Evolutionary conservation across 768 basidiomycete species (phyloP), one percentile per base, ranked within the genome.

Genomic region (Pleurotus tuoliensis): DNA sequence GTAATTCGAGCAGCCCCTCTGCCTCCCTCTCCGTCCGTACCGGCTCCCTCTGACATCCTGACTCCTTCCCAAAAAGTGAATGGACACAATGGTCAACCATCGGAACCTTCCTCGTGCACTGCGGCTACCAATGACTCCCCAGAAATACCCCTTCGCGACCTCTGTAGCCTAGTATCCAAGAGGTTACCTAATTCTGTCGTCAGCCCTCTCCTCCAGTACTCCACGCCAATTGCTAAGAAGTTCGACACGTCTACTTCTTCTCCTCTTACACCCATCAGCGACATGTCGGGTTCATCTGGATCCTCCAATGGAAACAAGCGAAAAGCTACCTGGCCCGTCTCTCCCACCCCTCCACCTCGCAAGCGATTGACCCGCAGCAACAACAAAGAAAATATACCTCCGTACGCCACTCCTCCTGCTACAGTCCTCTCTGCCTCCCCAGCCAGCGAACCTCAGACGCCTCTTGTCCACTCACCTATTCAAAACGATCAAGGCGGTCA

Each of bases 401-500:
- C 55, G 20, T 24, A 25, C 6, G 12, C 24, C 5, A 15, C 34
- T 22, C 37, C 51, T 38, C 11, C 20, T 30, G 24, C 48, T 12
- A 50, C n/a, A n/a, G 15, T 34, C 12, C 22, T 20, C 27, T n/a
- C 9, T 13, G 40, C 11, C 43, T 48, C 27, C 4, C 49, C 15
- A 24, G 0, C 15, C 34, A 25, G 18, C 44, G 25, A 27, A 52
- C 40, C 43, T 34, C 56, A 25, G 27, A 40, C 47, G 24, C 30
- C 22, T 18, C 50, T 38, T 11, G 43, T 37, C n/a, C 45, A 18
- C 13, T 25, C 37, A 18, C n/a, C n/a, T n/a, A 38, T 44, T 37
- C 53, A 8, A 11, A 37, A 24, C n/a, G 39, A 22, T 12, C 53
- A 8, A 18, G 37, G 24, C 3, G 20, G 6, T 5, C 70, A 68